A percentile compares a stretch with the other conserved stretches of the same genome.
phyloP scores from a whole-genome alignment of 2,329 filamentous ascomycete species.

The Metarhizium brunneum region DNA sequence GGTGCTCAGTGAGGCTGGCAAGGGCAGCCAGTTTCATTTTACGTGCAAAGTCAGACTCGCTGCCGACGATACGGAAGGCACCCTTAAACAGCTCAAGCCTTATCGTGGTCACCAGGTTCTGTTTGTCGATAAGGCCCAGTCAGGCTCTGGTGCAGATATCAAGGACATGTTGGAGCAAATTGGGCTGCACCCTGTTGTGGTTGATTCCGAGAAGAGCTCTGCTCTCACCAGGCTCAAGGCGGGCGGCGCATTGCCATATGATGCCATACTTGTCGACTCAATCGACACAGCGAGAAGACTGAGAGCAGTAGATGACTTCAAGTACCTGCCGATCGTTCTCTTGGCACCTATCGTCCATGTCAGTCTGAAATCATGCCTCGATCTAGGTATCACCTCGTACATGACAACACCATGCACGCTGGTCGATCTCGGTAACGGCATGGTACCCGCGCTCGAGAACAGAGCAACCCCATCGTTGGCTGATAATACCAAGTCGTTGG shows the following conservation, averaged over 20 bases:
- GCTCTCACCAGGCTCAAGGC: conserved; percentile 43
- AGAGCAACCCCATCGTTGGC: conserved; percentile 83
- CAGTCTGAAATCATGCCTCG: conserved; percentile 84
- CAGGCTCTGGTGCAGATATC: conserved; percentile 67
- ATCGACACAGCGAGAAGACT: conserved; percentile 82
- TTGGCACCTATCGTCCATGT: conserved; percentile 84
- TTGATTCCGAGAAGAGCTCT: conserved; percentile 66
- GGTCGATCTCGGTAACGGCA: conserved; percentile 90
- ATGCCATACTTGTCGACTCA: conserved; percentile 92
- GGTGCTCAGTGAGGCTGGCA: conserved; percentile 87
- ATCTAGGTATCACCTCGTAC: conserved; percentile 95
- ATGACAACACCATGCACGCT: conserved; percentile 95
- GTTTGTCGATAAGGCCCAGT: conserved; percentile 87
- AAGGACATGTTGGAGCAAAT: conserved; percentile 68
- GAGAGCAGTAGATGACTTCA: conserved; percentile 86
- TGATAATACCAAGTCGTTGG: conserved; percentile 90
- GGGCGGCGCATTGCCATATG: conserved; percentile 61
- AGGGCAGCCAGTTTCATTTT: conserved; percentile 93
- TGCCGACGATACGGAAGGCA: conserved; percentile 64
- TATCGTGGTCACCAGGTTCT: conserved; percentile 89
- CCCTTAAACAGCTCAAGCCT: conserved; percentile 77
- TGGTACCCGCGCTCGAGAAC: conserved; percentile 91
- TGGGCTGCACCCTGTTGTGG: conserved; percentile 72
- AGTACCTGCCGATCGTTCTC: conserved; percentile 93
- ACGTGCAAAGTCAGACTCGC: conserved; percentile 86